Evolutionary conservation across 441 rosid species (phyloP).

Genomic region (Bruguiera hainesii): DNA sequence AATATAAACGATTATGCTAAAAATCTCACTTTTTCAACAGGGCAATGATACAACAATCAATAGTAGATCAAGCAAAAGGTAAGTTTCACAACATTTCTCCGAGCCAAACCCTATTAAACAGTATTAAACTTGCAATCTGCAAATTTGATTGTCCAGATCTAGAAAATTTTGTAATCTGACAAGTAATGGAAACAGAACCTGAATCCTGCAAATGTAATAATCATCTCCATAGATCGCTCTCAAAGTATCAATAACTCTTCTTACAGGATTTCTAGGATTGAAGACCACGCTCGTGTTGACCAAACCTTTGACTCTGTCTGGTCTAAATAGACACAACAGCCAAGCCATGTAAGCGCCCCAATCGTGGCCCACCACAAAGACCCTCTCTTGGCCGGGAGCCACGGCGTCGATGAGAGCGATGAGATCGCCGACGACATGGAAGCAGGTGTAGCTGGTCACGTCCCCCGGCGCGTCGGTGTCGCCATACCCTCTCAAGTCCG

Average conservation of each 20-base stretch:
- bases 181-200: constrained; percentile 31
- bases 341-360: constrained; percentile 75
- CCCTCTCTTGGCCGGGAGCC: constrained; percentile 43
- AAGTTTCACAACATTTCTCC: too few species aligned
- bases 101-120: too few species aligned
- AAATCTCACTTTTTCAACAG: too few species aligned
- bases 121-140: too few species aligned
- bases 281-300: constrained; percentile 53
- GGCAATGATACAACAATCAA: constrained; percentile 3
- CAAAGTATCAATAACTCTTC: constrained; percentile 32
- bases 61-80: not conserved
- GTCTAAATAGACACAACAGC: constrained; percentile 56
- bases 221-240: constrained; percentile 54
- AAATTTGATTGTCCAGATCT: too few species aligned
- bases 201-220: constrained; percentile 66
- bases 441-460: constrained; percentile 34
- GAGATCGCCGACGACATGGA: constrained; percentile 63
- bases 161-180: too few species aligned
- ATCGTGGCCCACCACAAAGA: constrained; percentile 73
- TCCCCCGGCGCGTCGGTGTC: constrained; percentile 62
- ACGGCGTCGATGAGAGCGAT: constrained; percentile 49
- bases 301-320: constrained; percentile 66
- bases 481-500: constrained; percentile 76
- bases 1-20: too few species aligned
- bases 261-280: constrained; percentile 43